phyloP scores from a whole-genome alignment of 1,284 basidiomycete species.

The Porodaedalea pini region DNA sequence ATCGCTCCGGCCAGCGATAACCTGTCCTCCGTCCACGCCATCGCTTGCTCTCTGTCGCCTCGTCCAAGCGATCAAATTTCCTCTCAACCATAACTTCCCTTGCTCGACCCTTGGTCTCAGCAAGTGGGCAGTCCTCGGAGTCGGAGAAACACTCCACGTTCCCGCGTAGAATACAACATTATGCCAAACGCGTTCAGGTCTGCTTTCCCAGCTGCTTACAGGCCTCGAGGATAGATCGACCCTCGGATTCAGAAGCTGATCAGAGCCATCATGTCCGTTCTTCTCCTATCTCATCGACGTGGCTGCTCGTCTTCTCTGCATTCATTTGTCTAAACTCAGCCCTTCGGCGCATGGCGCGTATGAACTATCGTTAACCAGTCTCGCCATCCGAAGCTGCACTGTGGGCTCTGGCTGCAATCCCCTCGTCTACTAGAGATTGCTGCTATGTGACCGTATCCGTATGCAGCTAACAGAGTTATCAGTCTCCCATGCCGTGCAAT shows the following conservation, averaged over 20 bases:
- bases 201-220: background rate
- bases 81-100: background rate
- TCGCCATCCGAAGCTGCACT: no score
- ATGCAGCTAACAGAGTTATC: no score
- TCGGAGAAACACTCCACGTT: background rate
- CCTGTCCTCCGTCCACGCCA: background rate
- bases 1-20: background rate
- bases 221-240: background rate
- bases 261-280: background rate
- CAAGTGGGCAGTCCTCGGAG: no score
- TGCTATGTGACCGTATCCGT: no score
- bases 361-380: no score
- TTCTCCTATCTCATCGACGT: slow-evolving; percentile 4
- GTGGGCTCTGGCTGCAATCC: no score
- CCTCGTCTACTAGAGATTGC: no score
- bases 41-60: background rate
- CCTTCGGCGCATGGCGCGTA: no score
- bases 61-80: no score
- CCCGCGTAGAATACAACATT: background rate
- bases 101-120: background rate
- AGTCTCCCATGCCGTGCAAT: no score
- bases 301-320: background rate
- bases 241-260: background rate
- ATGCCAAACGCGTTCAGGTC: background rate
- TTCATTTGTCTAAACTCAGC: background rate